phyloP scores from a whole-genome alignment of 2,329 filamentous ascomycete genomes.

The Cadophora malorum region DNA sequence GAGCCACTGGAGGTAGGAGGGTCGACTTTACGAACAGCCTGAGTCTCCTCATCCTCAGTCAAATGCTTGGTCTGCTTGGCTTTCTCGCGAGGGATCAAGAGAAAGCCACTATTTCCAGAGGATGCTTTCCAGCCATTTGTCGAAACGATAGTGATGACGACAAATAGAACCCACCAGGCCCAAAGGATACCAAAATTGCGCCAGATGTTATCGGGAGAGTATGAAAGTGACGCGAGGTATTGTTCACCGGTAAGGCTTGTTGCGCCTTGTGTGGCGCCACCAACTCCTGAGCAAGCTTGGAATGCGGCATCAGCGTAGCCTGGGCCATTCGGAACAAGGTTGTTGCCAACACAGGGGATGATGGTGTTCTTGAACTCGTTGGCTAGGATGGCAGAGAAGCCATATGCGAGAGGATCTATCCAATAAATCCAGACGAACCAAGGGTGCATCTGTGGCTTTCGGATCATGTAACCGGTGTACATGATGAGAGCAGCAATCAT shows the following conservation, averaged over 20 bases:
- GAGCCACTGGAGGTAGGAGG: conserved; percentile 21
- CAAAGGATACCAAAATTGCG: conserved; percentile 67
- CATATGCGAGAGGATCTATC: conserved; percentile 72
- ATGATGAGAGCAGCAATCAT: conserved; percentile 59
- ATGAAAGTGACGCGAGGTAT: conserved; percentile 62
- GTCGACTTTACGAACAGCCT: conserved; percentile 30
- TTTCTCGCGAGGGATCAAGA: conserved; percentile 68
- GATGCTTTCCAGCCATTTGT: conserved; percentile 63
- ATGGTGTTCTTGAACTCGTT: conserved; percentile 71
- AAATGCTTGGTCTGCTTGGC: conserved; percentile 47
- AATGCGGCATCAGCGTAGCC: conserved; percentile 51
- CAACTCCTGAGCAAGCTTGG: conserved; percentile 63
- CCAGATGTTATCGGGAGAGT: conserved; percentile 60
- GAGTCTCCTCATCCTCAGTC: conserved; percentile 57
- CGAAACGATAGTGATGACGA: conserved; percentile 61
- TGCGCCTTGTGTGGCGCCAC: conserved; percentile 58
- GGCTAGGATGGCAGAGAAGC: conserved; percentile 70
- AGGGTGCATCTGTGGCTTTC: conserved; percentile 63
- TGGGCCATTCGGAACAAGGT: conserved; percentile 58
- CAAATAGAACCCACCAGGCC: conserved; percentile 66
- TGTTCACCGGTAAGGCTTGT: conserved; percentile 61
- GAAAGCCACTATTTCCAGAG: conserved; percentile 57
- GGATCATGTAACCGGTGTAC: conserved; percentile 70
- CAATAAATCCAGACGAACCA: conserved; percentile 68
- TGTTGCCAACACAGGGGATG: conserved; percentile 56